Evolutionary conservation across 176 grass and related monocot species (phyloP).

Genomic region (Juncus effusus): DNA sequence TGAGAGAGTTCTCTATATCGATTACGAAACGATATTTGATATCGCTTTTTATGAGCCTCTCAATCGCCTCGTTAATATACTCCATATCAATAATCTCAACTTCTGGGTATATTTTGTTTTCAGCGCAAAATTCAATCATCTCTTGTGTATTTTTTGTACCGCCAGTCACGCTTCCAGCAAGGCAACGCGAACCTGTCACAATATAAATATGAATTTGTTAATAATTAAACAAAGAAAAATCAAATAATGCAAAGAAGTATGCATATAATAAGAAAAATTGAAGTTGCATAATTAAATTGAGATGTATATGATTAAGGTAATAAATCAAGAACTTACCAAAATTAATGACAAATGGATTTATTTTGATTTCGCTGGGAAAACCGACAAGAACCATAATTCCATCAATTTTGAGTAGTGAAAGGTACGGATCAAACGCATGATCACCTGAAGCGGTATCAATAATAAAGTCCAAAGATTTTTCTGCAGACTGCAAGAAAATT

Average conservation of each 20-base stretch:
- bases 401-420: conserved; percentile 38
- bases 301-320: background rate
- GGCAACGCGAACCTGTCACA: conserved; percentile 19
- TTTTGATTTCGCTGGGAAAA: conserved; percentile 36
- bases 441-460: conserved; percentile 42
- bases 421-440: conserved; percentile 47
- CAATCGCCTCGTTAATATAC: conserved; percentile 30
- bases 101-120: conserved; percentile 26
- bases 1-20: conserved; percentile 52
- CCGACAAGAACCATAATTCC: conserved; percentile 41
- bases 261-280: background rate
- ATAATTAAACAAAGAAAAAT: conserved; percentile 1
- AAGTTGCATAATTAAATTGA: background rate
- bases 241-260: background rate
- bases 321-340: conserved; percentile 4
- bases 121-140: conserved; percentile 29
- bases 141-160: conserved; percentile 23
- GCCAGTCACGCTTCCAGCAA: conserved; percentile 22
- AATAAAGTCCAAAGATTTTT: conserved; percentile 41
- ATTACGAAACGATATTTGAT: conserved; percentile 73
- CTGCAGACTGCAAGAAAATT: conserved; percentile 26
- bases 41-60: conserved; percentile 52
- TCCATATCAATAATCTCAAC: conserved; percentile 28
- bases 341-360: conserved; percentile 20
- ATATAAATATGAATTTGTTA: conserved; percentile 11